Conservation (phyloP, 805 yeast genomes). For the Hanseniaspora clermontiae region DNA sequence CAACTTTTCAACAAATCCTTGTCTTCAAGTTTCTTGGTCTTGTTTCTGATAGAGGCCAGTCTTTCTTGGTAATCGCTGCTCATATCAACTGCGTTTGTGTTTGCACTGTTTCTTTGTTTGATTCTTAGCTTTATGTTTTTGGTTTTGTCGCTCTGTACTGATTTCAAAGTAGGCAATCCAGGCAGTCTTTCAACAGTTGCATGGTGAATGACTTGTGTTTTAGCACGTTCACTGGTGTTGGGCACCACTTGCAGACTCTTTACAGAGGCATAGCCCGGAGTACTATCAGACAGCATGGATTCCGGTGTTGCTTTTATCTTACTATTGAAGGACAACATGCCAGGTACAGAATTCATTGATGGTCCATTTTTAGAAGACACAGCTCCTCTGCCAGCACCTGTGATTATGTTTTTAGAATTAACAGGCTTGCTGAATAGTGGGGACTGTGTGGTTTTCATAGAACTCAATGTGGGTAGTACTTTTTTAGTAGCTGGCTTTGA, state of each 20-base stretch:
- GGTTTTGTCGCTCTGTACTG: not conserved
- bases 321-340: not conserved
- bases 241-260: constrained; percentile 1
- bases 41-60: constrained; percentile 1
- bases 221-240: not conserved
- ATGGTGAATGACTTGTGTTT: not conserved
- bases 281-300: not conserved
- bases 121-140: constrained; percentile 2
- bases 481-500: not conserved
- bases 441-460: not conserved
- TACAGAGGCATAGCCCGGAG: not conserved
- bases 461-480: not conserved
- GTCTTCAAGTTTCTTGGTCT: constrained; percentile 5
- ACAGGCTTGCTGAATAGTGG: not conserved
- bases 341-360: not conserved
- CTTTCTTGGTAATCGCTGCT: constrained; percentile 2
- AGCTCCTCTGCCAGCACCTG: not conserved
- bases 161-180: constrained; percentile 2
- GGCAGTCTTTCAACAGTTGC: not conserved
- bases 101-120: not conserved
- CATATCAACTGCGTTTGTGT: not conserved
- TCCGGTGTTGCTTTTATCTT: not conserved
- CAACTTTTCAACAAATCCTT: constrained; percentile 7
- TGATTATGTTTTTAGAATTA: not conserved
- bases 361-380: not conserved